phyloP scores from a whole-genome alignment of 305 asterid species.

The Salvia sclarea region DNA sequence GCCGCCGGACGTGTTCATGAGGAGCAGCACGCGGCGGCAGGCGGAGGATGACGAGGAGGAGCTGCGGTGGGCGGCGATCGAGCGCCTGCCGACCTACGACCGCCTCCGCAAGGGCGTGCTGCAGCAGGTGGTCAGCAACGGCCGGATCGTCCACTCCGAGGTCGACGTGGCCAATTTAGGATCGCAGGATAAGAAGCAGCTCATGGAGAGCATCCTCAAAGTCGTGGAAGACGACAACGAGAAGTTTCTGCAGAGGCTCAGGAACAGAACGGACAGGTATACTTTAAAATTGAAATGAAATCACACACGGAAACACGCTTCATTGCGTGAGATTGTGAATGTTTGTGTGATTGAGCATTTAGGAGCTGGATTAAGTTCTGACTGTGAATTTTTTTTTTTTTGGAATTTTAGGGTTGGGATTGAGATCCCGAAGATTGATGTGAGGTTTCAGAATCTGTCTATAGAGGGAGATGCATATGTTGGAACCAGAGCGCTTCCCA shows the following conservation, averaged over 20 bases:
- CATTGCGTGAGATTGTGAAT: not conserved
- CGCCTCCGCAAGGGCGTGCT: conserved; percentile 70
- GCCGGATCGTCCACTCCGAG: conserved; percentile 45
- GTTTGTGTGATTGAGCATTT: not conserved
- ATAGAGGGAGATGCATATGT: conserved; percentile 78
- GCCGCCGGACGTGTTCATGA: conserved; percentile 51
- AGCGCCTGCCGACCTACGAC: conserved; percentile 73
- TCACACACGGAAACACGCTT: not conserved
- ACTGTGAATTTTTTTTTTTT: not conserved
- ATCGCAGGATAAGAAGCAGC: conserved; percentile 56
- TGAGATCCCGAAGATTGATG: conserved; percentile 78
- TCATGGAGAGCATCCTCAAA: conserved; percentile 68
- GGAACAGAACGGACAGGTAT: conserved; percentile 73
- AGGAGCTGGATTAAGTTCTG: not conserved
- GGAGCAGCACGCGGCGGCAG: conserved; percentile 59
- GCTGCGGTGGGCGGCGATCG: conserved; percentile 82
- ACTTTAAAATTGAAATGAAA: too few species aligned
- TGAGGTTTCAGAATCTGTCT: conserved; percentile 61
- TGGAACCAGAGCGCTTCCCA: conserved; percentile 82
- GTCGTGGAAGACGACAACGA: conserved; percentile 76
- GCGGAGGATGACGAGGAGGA: conserved; percentile 71
- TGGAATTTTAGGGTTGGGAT: conserved; percentile 60
- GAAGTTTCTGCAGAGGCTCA: conserved; percentile 56
- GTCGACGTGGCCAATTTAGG: conserved; percentile 65
- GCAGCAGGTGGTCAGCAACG: conserved; percentile 55